phyloP scores from a whole-genome alignment of 805 yeast genomes.

The Sugiyamaella marilandica region DNA sequence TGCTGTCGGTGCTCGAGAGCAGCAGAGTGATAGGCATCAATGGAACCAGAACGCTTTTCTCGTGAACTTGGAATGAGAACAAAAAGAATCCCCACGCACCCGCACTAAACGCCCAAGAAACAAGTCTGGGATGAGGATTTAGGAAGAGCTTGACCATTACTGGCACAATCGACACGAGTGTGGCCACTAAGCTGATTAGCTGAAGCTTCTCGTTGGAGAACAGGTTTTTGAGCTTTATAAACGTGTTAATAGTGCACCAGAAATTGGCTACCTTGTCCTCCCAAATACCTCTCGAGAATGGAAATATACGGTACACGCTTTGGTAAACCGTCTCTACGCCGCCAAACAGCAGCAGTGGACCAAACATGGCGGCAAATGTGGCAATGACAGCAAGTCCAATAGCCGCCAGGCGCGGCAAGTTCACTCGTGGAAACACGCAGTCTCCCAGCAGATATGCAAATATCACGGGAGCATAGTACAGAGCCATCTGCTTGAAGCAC shows the following conservation, averaged over 20 bases:
- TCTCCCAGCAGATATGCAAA: conserved; percentile 71
- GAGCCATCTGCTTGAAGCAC: conserved; percentile 91
- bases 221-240: conserved; percentile 60
- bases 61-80: conserved; percentile 95
- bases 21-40: conserved; percentile 76
- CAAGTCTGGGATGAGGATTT: conserved; percentile 46
- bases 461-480: conserved; percentile 86
- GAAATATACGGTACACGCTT: conserved; percentile 68
- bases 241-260: conserved; percentile 89
- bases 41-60: conserved; percentile 85
- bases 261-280: conserved; percentile 97
- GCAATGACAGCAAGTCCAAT: conserved; percentile 61
- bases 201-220: conserved; percentile 59
- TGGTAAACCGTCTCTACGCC: conserved; percentile 49
- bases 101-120: conserved; percentile 72
- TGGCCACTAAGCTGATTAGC: conserved; percentile 38
- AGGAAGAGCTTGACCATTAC: conserved; percentile 47
- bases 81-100: conserved; percentile 84
- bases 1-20: conserved; percentile 46
- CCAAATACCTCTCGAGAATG: conserved; percentile 88
- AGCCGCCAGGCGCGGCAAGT: conserved; percentile 52
- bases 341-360: conserved; percentile 50
- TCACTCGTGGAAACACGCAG: conserved; percentile 42
- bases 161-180: conserved; percentile 48
- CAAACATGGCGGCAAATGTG: conserved; percentile 47